Conservation (phyloP, 305 asterid species). For the Rubia peregrina region DNA sequence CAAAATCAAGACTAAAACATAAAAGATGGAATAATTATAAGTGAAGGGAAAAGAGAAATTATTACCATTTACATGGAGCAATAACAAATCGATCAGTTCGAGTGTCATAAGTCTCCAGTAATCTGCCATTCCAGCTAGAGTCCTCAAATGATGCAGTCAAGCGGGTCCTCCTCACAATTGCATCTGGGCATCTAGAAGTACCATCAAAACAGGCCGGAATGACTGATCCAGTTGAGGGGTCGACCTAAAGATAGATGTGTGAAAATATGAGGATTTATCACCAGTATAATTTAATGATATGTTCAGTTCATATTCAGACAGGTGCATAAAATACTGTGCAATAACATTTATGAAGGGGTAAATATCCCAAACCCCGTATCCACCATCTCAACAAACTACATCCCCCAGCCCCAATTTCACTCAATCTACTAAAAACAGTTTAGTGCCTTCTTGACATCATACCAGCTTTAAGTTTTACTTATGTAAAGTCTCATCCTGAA, state of each 20-base stretch:
- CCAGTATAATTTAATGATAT: background rate
- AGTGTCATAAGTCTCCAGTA: conserved; percentile 78
- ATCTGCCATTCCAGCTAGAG: conserved; percentile 47
- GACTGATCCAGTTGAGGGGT: conserved; percentile 58
- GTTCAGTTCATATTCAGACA: background rate
- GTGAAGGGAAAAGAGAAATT: conserved; percentile 8
- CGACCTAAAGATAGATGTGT: conserved; percentile 38
- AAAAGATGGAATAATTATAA: conserved; percentile 5
- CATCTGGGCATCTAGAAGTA: conserved; percentile 86
- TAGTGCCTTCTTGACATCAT: background rate
- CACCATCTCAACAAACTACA: background rate
- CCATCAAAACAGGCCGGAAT: conserved; percentile 67
- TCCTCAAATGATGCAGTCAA: conserved; percentile 62
- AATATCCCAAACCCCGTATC: background rate
- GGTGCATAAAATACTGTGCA: background rate
- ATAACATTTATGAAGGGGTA: background rate
- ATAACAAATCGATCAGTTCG: conserved; percentile 52
- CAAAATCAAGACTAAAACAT: conserved; percentile 5
- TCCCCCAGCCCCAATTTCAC: background rate
- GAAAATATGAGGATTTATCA: background rate
- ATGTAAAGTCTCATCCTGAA: background rate
- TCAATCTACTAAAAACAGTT: background rate
- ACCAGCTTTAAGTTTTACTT: background rate
- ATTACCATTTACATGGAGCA: conserved; percentile 78
- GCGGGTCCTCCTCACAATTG: conserved; percentile 75